Evolutionary conservation across 768 basidiomycete genomes (phyloP).

Genomic region (Panaeolus papilionaceus): DNA sequence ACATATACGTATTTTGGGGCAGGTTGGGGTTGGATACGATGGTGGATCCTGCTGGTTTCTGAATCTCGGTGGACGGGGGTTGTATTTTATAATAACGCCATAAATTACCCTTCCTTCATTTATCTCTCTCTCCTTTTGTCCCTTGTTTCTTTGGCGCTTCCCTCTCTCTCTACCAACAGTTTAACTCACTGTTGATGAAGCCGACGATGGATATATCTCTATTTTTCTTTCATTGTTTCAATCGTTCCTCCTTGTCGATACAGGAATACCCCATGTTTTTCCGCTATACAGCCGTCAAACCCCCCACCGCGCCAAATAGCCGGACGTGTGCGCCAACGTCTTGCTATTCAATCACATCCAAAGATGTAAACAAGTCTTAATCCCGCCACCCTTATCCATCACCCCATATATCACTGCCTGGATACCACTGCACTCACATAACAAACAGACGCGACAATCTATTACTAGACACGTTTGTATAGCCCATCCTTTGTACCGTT

Average conservation of each 20-base stretch:
- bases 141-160: not conserved
- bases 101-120: constrained; percentile 4
- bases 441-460: not conserved
- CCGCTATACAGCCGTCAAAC: not conserved
- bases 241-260: not conserved
- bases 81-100: constrained; percentile 11
- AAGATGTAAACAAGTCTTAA: not conserved
- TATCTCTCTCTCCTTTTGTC: not conserved
- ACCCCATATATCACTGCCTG: not conserved
- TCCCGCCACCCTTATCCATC: not conserved
- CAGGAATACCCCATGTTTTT: not conserved
- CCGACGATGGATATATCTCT: constrained; percentile 3
- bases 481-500: not conserved
- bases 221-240: constrained; percentile 1
- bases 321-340: not conserved
- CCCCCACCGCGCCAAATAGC: not conserved
- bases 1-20: not conserved
- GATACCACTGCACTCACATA: not conserved
- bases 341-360: not conserved
- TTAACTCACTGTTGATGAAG: constrained; percentile 1
- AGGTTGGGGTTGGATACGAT: constrained; percentile 1
- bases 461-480: not conserved
- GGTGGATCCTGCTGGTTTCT: constrained; percentile 1
- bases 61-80: not conserved
- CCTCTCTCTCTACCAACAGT: not conserved